Evolutionary conservation across 2,329 filamentous ascomycete species (phyloP).

Genomic region (Leptosphaerulina australis): DNA sequence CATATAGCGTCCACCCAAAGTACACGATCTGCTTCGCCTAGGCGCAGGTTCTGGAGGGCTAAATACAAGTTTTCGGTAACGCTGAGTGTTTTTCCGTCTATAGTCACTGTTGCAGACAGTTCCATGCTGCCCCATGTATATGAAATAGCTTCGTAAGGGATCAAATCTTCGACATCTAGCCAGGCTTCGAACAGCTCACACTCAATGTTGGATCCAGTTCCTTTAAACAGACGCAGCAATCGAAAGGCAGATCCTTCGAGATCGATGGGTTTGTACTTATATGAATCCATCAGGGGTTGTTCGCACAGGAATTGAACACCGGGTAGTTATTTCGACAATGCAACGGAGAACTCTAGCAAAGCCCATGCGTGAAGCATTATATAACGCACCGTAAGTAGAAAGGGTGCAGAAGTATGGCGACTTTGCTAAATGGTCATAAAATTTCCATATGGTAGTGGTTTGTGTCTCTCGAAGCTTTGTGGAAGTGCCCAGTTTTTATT

Average conservation of each 20-base stretch:
- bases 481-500: too few species aligned
- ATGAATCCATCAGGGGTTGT: not conserved
- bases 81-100: slow-evolving; percentile 6
- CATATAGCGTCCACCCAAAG: slow-evolving; percentile 41
- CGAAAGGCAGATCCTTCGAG: not conserved
- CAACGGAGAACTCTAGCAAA: too few species aligned
- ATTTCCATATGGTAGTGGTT: too few species aligned
- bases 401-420: too few species aligned
- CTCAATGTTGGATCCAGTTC: not conserved
- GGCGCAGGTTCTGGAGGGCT: slow-evolving; percentile 21
- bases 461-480: too few species aligned
- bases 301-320: too few species aligned
- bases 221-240: not conserved
- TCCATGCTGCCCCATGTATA: slow-evolving; percentile 27
- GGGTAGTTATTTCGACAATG: too few species aligned
- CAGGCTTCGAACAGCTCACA: slow-evolving; percentile 5
- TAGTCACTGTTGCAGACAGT: slow-evolving; percentile 1
- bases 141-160: slow-evolving; percentile 28
- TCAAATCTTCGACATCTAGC: not conserved
- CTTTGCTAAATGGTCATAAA: too few species aligned
- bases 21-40: slow-evolving; percentile 10
- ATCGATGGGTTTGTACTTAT: not conserved
- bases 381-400: too few species aligned
- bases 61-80: slow-evolving; percentile 23
- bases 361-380: too few species aligned